phyloP scores from a whole-genome alignment of 2,329 filamentous ascomycete species.

The Ascomycota sp. region DNA sequence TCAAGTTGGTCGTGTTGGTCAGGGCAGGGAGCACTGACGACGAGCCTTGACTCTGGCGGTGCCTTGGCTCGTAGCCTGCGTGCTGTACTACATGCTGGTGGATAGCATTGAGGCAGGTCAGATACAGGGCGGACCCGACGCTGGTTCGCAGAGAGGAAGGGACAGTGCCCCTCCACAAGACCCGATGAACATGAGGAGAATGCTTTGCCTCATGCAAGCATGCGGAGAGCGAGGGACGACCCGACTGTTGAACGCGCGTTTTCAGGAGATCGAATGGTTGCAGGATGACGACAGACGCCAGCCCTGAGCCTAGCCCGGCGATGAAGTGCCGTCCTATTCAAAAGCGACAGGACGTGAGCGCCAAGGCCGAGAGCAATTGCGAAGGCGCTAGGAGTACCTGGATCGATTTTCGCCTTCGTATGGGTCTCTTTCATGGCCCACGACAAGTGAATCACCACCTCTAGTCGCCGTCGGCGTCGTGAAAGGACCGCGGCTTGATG shows the following conservation, averaged over 20 bases:
- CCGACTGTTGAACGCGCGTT: slow-evolving; percentile 82
- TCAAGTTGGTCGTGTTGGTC: slow-evolving; percentile 65
- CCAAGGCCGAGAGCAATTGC: too few relatives aligned
- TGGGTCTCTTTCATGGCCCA: too few relatives aligned
- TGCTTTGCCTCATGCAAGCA: slow-evolving; percentile 23
- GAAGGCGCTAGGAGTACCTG: too few relatives aligned
- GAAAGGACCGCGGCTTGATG: too few relatives aligned
- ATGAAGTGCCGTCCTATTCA: slow-evolving; percentile 59
- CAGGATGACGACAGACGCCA: slow-evolving; percentile 72
- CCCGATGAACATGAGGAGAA: slow-evolving; percentile 39
- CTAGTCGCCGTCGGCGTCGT: too few relatives aligned
- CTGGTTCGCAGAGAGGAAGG: slow-evolving; percentile 89
- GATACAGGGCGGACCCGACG: slow-evolving; percentile 84
- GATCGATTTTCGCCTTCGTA: too few relatives aligned
- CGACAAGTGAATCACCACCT: too few relatives aligned
- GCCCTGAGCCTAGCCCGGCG: slow-evolving; percentile 71
- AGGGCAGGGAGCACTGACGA: slow-evolving; percentile 67
- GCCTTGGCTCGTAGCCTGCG: slow-evolving; percentile 7
- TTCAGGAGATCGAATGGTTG: slow-evolving; percentile 94
- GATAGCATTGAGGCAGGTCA: slow-evolving; percentile 67
- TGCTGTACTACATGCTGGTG: slow-evolving; percentile 41
- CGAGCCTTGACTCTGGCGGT: slow-evolving; percentile 6
- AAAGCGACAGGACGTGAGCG: too few relatives aligned
- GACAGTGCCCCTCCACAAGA: slow-evolving; percentile 80
- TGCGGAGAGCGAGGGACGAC: slow-evolving; percentile 38